Evolutionary conservation across 495 filamentous ascomycete species (phyloP).

Genomic region (Podospora appendiculata): DNA sequence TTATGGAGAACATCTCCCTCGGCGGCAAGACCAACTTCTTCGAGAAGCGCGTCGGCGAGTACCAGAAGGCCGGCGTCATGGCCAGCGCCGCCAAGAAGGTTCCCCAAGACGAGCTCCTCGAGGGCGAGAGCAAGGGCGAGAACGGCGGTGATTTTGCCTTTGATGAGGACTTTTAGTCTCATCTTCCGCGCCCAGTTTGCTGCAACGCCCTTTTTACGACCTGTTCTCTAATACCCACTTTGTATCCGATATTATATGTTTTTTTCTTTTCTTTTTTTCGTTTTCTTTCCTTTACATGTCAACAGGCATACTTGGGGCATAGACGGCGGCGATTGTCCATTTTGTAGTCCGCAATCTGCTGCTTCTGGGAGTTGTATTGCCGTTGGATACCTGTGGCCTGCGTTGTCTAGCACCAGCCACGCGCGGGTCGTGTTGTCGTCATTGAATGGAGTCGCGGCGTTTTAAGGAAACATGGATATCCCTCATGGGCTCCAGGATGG

Average conservation of each 20-base stretch:
- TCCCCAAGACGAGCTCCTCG: slow-evolving; percentile 34
- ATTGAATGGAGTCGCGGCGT: too few relatives aligned
- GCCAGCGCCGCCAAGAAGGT: slow-evolving; percentile 75
- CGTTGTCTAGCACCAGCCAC: too few relatives aligned
- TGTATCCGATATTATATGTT: slow-evolving; percentile 1
- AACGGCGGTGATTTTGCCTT: slow-evolving; percentile 79
- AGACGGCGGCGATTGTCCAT: slow-evolving; percentile 10
- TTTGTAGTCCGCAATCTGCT: neutral
- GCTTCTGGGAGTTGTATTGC: too few relatives aligned
- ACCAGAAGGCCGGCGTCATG: slow-evolving; percentile 99
- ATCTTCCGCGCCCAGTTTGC: neutral
- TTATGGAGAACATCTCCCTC: slow-evolving; percentile 99
- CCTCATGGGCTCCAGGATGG: too few relatives aligned
- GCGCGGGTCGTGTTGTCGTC: too few relatives aligned
- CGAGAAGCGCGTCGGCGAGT: slow-evolving; percentile 98
- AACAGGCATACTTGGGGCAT: slow-evolving; percentile 10
- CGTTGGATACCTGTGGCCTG: too few relatives aligned
- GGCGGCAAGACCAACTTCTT: slow-evolving; percentile 99
- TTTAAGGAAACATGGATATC: too few relatives aligned
- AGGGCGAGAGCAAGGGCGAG: slow-evolving; percentile 48
- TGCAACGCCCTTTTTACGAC: slow-evolving; percentile 7
- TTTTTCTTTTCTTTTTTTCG: slow-evolving; percentile 8
- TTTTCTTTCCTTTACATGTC: slow-evolving; percentile 21
- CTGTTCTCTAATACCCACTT: slow-evolving; percentile 12
- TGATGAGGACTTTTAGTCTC: slow-evolving; percentile 89